Base-by-base conservation (phyloP, 768 basidiomycete species). In the Cystofilobasidium capitatum region DNA sequence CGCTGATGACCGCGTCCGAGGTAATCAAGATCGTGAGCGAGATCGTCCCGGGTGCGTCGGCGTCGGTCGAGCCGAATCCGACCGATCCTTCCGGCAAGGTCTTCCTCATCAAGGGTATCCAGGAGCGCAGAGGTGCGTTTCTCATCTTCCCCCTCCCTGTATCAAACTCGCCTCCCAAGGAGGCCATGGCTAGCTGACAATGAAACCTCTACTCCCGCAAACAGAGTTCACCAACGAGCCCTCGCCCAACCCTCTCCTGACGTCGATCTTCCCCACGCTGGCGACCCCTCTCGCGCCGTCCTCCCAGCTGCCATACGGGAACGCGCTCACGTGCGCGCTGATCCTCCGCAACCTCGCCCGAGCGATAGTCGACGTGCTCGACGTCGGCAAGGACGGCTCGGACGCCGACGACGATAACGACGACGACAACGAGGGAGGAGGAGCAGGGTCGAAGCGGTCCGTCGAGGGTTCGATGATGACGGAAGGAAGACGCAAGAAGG, bases 1-100 rank as follows among this genome's bases (percentile, higher is more conserved):
- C 71, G 24, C 75, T 90, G 51, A 82, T 92, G 3, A 83, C 85
- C 2, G 93, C 96, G 0, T 87, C 89, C 0, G 94, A 99, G 51
- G 89, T 96, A 58, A 97, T 99, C 76, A 93, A 94, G 77, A 89
- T 88, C 70, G 89, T 93, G 69, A 89, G 84, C 58, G 78, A 83
- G 13, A 87, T 92, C 33, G 94, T 91, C 73, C 87, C 89, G 8
- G 83, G 85, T 58, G 91, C 91, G 0, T 84, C 86, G 71, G 91
- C 93, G 1, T 90, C 90, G 85, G 89, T 93, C 26, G 81, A 89
- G 40, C 83, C 81, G 40, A 64, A 73, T 57, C 87, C 85, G 36
- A 55, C 63, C 24, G 72, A 74, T 2, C 69, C 73, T 0, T 82
- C 84, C 7, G 81, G 83, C 5, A 86, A 86, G 71, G 82, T 84